A percentile compares a stretch with the other conserved stretches of the same genome.
These are phyloP conservation scores for Fomes fomentarius DNA, from an alignment of 1,284 basidiomycete species.

Conservation along the genomic window DNA sequence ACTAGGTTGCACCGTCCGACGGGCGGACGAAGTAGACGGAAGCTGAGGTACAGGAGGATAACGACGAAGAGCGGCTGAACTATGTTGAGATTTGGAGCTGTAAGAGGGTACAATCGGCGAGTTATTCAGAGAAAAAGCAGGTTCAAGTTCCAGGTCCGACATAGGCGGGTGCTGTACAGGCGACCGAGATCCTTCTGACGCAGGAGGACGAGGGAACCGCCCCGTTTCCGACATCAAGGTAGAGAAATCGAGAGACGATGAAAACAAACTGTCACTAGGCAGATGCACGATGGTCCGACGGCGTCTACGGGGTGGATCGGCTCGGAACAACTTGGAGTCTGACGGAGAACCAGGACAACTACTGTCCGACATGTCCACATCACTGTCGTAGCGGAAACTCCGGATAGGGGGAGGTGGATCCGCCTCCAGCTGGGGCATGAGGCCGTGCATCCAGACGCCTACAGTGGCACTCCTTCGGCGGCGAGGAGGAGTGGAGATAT, in stretches of 20 bases:
- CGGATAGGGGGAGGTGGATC: conserved; percentile 18
- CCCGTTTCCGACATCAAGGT: conserved; percentile 27
- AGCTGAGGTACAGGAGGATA: too few species aligned
- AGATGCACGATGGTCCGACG: conserved; percentile 32
- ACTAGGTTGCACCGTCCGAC: background rate
- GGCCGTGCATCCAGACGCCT: conserved; percentile 19
- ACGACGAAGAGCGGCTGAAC: too few species aligned
- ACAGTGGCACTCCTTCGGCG: conserved; percentile 24
- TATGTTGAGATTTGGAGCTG: conserved; percentile 13
- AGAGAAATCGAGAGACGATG: conserved; percentile 38
- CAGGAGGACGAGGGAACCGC: conserved; percentile 16
- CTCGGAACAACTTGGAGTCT: conserved; percentile 8
- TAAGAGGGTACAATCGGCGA: conserved; percentile 8
- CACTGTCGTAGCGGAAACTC: conserved; percentile 22
- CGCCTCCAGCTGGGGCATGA: conserved; percentile 24
- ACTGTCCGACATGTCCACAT: conserved; percentile 25
- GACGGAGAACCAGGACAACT: conserved; percentile 22
- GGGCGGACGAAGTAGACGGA: conserved; percentile 3
- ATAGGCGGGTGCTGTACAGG: conserved; percentile 3
- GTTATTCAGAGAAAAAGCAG: conserved; percentile 17
- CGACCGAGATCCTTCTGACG: conserved; percentile 16
- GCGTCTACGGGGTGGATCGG: conserved; percentile 26
- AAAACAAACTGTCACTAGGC: conserved; percentile 39
- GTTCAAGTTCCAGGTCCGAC: conserved; percentile 11
- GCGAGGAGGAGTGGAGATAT: conserved; percentile 36